These are phyloP conservation scores for Triticum monococcum DNA, from an alignment of 176 grass and related monocot genomes.

Conservation along the genomic window DNA sequence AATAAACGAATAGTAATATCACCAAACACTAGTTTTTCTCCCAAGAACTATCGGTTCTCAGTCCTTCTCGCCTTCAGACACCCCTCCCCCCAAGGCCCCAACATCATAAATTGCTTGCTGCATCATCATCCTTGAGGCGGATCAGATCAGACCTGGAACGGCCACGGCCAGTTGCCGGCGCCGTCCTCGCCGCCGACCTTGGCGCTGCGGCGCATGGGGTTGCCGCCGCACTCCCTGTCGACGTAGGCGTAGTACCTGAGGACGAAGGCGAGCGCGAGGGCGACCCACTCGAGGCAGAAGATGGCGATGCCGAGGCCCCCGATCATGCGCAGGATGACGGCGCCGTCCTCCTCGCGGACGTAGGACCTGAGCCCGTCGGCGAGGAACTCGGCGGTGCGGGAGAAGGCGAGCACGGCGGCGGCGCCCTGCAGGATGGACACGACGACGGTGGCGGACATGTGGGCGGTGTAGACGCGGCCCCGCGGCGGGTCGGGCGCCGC, in stretches of 20 bases:
- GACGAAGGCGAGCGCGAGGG: conserved; percentile 88
- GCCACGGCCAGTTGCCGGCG: conserved; percentile 66
- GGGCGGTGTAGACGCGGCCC: conserved; percentile 66
- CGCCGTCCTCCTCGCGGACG: conserved; percentile 83
- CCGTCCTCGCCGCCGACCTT: conserved; percentile 76
- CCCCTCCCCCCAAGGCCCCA: no score
- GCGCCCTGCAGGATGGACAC: conserved; percentile 91
- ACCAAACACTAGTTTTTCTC: neutral
- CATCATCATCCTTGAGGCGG: neutral
- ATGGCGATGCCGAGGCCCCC: conserved; percentile 84
- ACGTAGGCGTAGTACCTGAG: conserved; percentile 78
- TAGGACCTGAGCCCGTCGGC: conserved; percentile 62
- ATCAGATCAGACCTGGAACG: conserved; percentile 69
- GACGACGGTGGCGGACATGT: conserved; percentile 74
- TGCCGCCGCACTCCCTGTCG: conserved; percentile 51
- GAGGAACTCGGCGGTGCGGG: conserved; percentile 71
- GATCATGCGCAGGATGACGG: conserved; percentile 91
- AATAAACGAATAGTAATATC: conserved; percentile 52
- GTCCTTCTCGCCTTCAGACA: neutral
- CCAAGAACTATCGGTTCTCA: conserved; percentile 39
- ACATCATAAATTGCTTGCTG: neutral
- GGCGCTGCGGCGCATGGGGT: conserved; percentile 56
- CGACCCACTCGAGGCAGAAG: conserved; percentile 94
- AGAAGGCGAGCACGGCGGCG: conserved; percentile 76
- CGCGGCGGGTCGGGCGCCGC: conserved; percentile 50